These are phyloP conservation scores for Cryptococcus amylolentus DNA, from an alignment of 1,284 basidiomycete genomes.

Conservation along the genomic window DNA sequence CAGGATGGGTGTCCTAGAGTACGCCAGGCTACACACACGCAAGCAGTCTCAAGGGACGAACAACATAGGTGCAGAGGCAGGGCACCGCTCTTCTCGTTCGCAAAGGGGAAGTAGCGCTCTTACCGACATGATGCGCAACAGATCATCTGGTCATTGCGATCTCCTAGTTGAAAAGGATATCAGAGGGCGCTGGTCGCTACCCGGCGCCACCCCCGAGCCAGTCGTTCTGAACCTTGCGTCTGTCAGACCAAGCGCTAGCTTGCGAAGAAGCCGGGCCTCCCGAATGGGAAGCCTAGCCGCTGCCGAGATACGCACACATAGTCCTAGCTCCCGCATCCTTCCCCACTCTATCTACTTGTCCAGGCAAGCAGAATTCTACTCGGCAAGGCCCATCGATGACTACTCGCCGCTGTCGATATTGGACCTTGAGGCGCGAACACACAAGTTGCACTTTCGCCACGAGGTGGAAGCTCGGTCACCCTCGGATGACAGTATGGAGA, in stretches of 20 bases:
- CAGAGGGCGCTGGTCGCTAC: constrained; percentile 66
- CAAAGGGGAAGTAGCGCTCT: constrained; percentile 33
- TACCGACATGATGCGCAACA: constrained; percentile 43
- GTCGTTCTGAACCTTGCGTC: constrained; percentile 16
- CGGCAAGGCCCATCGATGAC: constrained; percentile 67
- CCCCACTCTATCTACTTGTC: constrained; percentile 72
- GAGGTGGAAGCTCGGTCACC: constrained; percentile 61
- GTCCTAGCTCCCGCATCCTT: constrained; percentile 58
- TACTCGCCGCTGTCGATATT: constrained; percentile 68
- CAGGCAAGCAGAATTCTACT: constrained; percentile 74
- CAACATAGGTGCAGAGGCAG: not conserved
- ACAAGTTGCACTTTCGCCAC: constrained; percentile 65
- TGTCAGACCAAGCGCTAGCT: not conserved
- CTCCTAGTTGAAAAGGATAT: constrained; percentile 57
- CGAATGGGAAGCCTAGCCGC: constrained; percentile 58
- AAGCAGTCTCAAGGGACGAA: not conserved
- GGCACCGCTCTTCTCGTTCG: not conserved
- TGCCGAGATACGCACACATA: constrained; percentile 73
- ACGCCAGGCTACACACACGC: constrained; percentile 21
- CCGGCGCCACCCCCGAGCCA: constrained; percentile 56
- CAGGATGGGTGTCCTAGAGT: constrained; percentile 20
- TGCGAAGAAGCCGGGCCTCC: not conserved
- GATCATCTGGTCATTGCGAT: constrained; percentile 42
- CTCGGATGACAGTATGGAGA: not conserved
- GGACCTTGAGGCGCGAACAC: constrained; percentile 60